These are phyloP conservation scores for Amphirosellinia nigrospora DNA, from an alignment of 495 filamentous ascomycete genomes.

Conservation along the genomic window DNA sequence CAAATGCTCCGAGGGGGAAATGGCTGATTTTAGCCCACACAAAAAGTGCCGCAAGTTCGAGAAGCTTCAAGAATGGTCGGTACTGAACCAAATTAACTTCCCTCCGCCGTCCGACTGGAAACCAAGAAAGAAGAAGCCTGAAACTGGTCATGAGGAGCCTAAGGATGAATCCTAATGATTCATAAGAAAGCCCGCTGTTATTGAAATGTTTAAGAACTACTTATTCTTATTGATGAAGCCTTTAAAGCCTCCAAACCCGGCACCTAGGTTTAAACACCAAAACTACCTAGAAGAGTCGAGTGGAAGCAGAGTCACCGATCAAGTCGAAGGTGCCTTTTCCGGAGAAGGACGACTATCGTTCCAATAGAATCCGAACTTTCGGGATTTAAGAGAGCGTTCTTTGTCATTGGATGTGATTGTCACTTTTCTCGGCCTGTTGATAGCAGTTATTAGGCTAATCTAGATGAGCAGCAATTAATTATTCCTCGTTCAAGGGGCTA, in stretches of 20 bases:
- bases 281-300: no score
- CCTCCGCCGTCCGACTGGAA: background rate
- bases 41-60: constrained; percentile 15
- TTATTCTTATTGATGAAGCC: background rate
- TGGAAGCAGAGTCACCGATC: no score
- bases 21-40: background rate
- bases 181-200: background rate
- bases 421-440: no score
- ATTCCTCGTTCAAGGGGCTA: no score
- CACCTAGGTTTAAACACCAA: no score
- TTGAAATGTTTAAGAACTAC: background rate
- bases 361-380: no score
- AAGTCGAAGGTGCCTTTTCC: no score
- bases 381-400: no score
- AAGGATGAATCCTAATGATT: background rate
- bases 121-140: background rate
- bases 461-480: no score
- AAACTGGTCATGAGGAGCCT: background rate
- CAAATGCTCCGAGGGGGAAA: background rate
- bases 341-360: no score
- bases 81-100: background rate
- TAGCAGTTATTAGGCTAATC: no score
- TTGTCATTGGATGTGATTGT: no score
- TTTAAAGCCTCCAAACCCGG: background rate
- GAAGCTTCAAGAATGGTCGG: constrained; percentile 11